phyloP scores from a whole-genome alignment of 176 grass and related monocot genomes.

The Aegilops sharonensis region DNA sequence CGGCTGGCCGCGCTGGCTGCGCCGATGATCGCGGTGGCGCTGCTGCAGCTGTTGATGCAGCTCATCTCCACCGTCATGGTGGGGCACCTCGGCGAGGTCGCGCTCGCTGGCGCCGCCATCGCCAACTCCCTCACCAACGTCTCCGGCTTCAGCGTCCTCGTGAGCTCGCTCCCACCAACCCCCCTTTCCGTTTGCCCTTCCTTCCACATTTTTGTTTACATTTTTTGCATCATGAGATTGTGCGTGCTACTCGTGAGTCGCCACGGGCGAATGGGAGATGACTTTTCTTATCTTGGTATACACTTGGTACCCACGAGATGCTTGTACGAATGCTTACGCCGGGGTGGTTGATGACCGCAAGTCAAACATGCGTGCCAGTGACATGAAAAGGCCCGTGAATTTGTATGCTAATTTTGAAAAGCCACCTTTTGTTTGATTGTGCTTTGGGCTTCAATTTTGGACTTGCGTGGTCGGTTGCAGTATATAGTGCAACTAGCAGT shows the following conservation, averaged over 20 bases:
- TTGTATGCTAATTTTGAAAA: neutral
- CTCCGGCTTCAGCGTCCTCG: slow-evolving; percentile 79
- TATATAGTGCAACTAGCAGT: neutral
- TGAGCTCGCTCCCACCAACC: slow-evolving; percentile 6
- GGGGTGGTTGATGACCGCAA: neutral
- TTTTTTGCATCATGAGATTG: no score
- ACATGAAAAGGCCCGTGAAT: neutral
- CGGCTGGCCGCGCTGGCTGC: slow-evolving; percentile 45
- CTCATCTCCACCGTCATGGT: slow-evolving; percentile 70
- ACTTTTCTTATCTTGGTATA: neutral
- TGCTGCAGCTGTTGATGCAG: slow-evolving; percentile 66
- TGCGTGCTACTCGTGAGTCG: neutral
- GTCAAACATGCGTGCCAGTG: neutral
- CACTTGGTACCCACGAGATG: neutral
- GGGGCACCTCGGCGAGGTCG: slow-evolving; percentile 63
- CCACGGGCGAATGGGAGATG: neutral
- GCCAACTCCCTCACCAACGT: slow-evolving; percentile 66
- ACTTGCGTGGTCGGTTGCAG: neutral
- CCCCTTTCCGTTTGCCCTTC: no score
- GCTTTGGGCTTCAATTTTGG: neutral
- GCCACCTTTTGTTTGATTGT: neutral
- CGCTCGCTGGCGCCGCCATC: slow-evolving; percentile 63
- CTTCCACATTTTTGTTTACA: neutral
- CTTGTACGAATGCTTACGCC: neutral
- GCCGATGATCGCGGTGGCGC: slow-evolving; percentile 60